Base-by-base conservation (phyloP, 768 basidiomycete genomes). In the Mycena rebaudengoi region DNA sequence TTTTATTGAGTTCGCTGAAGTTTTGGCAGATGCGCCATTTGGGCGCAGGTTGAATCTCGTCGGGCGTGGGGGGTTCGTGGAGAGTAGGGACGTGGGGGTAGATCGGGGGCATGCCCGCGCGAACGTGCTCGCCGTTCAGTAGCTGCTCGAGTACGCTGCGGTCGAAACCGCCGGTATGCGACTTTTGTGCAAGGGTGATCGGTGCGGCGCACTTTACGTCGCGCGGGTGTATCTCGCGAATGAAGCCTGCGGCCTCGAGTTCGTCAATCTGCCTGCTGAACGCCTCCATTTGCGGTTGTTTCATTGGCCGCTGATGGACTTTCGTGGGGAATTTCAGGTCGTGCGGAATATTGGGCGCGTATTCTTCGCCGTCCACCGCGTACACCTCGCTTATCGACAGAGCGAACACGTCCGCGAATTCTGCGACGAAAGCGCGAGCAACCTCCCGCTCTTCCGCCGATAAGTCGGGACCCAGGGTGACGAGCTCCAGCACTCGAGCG, bases 1-100 rank as follows among this genome's bases (percentile, higher is more conserved):
- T 2, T n/a, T 71, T 66, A 59, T 78, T 81, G 26, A 83, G 59
- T 25, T 76, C 68, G 0, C 40, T 60, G 44, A 79, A 83, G 55
- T 79, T 76, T 28, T 80, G 78, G 64, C 79, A 80, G 0, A 83
- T 66, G 8, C 78, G 21, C 79, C 77, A 82, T 49, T 78, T 77
- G 16, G 66, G 56, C 16, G 55, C 12, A 10, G 3, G n/a, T n/a
- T n/a, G n/a, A n/a, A n/a, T n/a, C n/a, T n/a, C n/a, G n/a, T n/a
- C n/a, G n/a, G n/a, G n/a, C n/a, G n/a, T n/a, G n/a, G n/a, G n/a
- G n/a, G n/a, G n/a, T n/a, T 29, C 28, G 53, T 4, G 35, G 64
- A 29, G 46, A 1, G 30, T 33, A 1, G 20, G 28, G 30, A 4
- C 37, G 33, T 14, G 25, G 32, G 30, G 16, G 21, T 28, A 12